phyloP scores from a whole-genome alignment of 192 early-diverging fungal genomes.

The Kappamyces sp. region DNA sequence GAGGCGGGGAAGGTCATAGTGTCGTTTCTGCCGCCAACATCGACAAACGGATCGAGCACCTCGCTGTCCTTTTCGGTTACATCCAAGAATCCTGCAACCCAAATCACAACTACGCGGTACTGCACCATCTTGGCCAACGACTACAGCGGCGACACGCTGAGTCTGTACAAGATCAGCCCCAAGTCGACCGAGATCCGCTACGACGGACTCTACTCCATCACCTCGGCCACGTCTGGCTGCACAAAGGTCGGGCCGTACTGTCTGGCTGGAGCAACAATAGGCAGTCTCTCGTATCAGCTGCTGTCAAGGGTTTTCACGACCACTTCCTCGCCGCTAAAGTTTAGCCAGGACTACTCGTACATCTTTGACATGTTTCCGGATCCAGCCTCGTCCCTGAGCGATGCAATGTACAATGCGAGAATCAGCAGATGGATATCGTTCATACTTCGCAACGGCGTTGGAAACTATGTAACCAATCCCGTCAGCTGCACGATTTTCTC shows the following conservation, averaged over 20 bases:
- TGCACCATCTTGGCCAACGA: slow-evolving; percentile 5
- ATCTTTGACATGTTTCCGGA: neutral
- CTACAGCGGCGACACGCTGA: neutral
- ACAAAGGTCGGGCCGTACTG: neutral
- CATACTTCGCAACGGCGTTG: neutral
- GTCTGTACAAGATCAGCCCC: neutral
- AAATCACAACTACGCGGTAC: neutral
- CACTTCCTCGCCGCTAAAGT: neutral
- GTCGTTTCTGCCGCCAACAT: no score
- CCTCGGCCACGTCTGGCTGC: neutral
- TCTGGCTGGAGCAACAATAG: neutral
- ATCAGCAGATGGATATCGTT: neutral
- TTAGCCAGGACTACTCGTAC: neutral
- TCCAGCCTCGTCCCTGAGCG: neutral
- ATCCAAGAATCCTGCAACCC: neutral
- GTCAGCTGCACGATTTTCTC: neutral
- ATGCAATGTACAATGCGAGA: neutral
- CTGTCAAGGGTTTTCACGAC: neutral
- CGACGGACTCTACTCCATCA: neutral
- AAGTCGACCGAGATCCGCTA: neutral
- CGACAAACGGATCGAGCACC: neutral
- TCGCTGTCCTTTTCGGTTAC: neutral
- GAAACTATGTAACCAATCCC: neutral
- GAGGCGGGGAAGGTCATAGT: no score
- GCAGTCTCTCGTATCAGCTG: neutral